These are phyloP conservation scores for Lodderomyces oxycetoniae DNA, from an alignment of 1,139 yeast genomes.

Conservation along the genomic window DNA sequence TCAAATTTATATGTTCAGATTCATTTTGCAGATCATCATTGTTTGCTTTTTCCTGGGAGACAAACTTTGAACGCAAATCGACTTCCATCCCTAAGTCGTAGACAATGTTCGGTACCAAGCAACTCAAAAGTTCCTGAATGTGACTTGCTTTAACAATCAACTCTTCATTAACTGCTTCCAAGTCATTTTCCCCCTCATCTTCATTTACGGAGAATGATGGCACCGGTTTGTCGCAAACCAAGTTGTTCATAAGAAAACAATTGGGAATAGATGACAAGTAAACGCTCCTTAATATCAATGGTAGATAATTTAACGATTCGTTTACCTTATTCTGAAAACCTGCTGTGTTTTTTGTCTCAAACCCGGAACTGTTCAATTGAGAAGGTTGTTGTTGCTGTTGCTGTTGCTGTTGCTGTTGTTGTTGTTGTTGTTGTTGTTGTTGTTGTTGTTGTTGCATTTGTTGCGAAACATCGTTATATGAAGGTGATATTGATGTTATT, in stretches of 20 bases:
- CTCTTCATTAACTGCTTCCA: constrained; percentile 28
- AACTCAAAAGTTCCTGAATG: constrained; percentile 31
- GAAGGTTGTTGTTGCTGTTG: constrained; percentile 11
- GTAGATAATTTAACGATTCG: constrained; percentile 53
- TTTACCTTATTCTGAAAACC: constrained; percentile 16
- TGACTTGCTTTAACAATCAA: constrained; percentile 27
- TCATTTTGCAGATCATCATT: background rate
- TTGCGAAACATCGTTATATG: background rate
- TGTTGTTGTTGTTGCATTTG: background rate
- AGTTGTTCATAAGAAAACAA: constrained; percentile 37
- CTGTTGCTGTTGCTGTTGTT: background rate
- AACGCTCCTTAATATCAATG: constrained; percentile 58
- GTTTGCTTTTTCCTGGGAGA: background rate
- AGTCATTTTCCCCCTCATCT: constrained; percentile 29
- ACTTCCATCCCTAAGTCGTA: constrained; percentile 34
- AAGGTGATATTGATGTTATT: constrained; percentile 12
- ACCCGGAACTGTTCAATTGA: constrained; percentile 1
- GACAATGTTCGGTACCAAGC: constrained; percentile 32
- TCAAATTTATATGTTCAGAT: background rate
- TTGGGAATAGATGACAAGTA: constrained; percentile 58
- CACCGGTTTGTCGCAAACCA: constrained; percentile 18
- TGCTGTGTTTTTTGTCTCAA: constrained; percentile 3
- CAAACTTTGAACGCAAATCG: background rate
- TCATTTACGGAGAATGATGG: constrained; percentile 34
- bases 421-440: background rate